These are phyloP conservation scores for Penicillium cinerascens DNA, from an alignment of 495 filamentous ascomycete species.

Conservation along the genomic window DNA sequence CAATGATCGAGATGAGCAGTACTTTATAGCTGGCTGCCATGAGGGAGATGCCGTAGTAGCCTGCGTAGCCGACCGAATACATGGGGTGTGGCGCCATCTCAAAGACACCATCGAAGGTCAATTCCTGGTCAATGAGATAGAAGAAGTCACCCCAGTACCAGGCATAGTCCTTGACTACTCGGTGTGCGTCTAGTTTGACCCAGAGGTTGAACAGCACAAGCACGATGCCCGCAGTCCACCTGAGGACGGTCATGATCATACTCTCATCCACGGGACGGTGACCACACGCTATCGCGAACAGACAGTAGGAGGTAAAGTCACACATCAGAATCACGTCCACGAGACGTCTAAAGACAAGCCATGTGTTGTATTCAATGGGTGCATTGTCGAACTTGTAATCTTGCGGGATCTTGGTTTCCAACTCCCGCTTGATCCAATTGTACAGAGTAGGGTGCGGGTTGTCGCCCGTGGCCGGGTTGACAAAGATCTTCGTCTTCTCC, in stretches of 20 bases:
- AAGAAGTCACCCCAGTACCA: conserved; percentile 99
- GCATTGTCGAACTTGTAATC: conserved; percentile 93
- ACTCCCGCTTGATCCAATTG: conserved; percentile 75
- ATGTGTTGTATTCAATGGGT: conserved; percentile 97
- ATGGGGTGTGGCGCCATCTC: conserved; percentile 99
- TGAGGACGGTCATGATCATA: conserved; percentile 59
- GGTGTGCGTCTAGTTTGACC: conserved; percentile 96
- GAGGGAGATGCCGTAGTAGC: conserved; percentile 98
- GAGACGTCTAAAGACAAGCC: conserved; percentile 90
- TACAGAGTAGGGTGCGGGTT: conserved; percentile 81
- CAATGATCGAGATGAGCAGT: conserved; percentile 90
- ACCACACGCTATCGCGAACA: conserved; percentile 90
- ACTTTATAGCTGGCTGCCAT: conserved; percentile 98
- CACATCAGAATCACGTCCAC: conserved; percentile 98
- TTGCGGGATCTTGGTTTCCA: conserved; percentile 89
- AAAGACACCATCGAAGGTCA: conserved; percentile 98
- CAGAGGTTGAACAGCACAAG: conserved; percentile 95
- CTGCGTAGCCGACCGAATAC: conserved; percentile 98
- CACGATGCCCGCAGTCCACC: conserved; percentile 77
- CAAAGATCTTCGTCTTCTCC: conserved; percentile 78
- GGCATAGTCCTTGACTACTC: conserved; percentile 98
- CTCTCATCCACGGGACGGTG: conserved; percentile 68
- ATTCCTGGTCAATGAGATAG: conserved; percentile 94
- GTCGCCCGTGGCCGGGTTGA: conserved; percentile 71
- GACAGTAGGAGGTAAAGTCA: conserved; percentile 93